Evolutionary conservation across 2,329 filamentous ascomycete species (phyloP), one percentile per base, ranked within the genome.

Genomic region (Alternaria angustiovoidea): DNA sequence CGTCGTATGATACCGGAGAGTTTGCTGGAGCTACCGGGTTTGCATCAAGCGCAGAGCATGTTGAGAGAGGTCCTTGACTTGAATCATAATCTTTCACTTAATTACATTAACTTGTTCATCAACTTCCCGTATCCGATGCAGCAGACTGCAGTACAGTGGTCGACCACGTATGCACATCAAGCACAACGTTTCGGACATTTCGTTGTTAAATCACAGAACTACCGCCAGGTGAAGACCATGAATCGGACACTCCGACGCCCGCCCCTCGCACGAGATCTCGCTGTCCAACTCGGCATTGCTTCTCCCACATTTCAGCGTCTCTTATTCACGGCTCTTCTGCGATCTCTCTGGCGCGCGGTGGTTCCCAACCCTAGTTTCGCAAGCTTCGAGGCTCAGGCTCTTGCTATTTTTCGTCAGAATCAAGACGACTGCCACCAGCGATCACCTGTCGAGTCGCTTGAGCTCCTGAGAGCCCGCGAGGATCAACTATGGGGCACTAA

Each of bases 221-320:
- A 61, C 20, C 26, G 34, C 3, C 18, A 22, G 1, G 24, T 76
- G 16, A 67, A 42, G 49, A 11, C 26, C 2, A 22, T 6, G 34
- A 81, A 64, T 63, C 58, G 55, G 41, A 38, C 51, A 34, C 71
- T 59, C 65, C 62, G 63, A 2, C 85, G 82, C 65, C 88, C 88
- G 4, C 84, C 87, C 5, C 75, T 88, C n/a, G 81, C 86, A 34
- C 80, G 82, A 54, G 88, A 90, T 66, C 75, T 91, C 28, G 72
- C 81, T 5, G 70, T 73, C n/a, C 66, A 75, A 12, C 79, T 90
- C 36, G 70, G 73, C 6, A 72, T 89, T 12, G 72, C 70, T 7
- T 90, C 88, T 0, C 70, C 78, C 0, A 79, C 83, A 1, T 75
- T 91, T 7, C 85, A 88, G 65, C 75, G 73, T 1, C 83, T 87